Conservation (phyloP, 2,329 filamentous ascomycete species). For the Alternaria triticimaculans region DNA sequence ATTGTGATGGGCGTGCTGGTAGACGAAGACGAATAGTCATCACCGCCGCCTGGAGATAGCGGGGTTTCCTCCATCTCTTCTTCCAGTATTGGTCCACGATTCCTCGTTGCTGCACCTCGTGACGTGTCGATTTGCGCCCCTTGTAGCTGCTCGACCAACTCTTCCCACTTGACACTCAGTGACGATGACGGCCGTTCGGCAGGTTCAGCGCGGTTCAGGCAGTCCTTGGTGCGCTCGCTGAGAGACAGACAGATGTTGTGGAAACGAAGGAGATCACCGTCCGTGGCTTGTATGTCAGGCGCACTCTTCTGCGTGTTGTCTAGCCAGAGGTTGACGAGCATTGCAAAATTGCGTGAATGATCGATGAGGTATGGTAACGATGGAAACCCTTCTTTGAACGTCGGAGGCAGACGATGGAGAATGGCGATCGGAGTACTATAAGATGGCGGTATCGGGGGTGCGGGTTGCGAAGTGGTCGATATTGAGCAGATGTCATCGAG, state of each 20-base stretch:
- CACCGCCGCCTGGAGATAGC: constrained; percentile 28
- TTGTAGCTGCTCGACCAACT: constrained; percentile 58
- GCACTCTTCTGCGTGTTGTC: constrained; percentile 56
- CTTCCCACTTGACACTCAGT: constrained; percentile 59
- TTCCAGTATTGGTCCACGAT: constrained; percentile 34
- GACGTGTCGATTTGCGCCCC: constrained; percentile 40
- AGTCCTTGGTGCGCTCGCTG: constrained; percentile 57
- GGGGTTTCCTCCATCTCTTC: constrained; percentile 35
- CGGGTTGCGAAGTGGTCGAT: constrained; percentile 67
- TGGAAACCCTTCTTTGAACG: constrained; percentile 88
- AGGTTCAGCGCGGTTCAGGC: constrained; percentile 59
- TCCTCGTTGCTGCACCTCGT: constrained; percentile 42
- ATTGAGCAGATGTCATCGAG: constrained; percentile 88
- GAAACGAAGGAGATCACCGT: constrained; percentile 57
- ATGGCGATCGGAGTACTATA: constrained; percentile 95
- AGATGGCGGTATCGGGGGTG: constrained; percentile 73
- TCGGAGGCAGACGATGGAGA: constrained; percentile 77
- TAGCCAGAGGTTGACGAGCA: constrained; percentile 81
- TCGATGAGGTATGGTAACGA: constrained; percentile 93
- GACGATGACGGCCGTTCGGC: constrained; percentile 59
- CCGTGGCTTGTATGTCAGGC: constrained; percentile 47
- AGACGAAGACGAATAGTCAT: constrained; percentile 39
- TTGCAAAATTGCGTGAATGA: constrained; percentile 82
- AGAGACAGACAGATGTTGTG: constrained; percentile 58
- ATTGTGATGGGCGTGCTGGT: constrained; percentile 46